Conservation (phyloP, 2,329 filamentous ascomycete genomes). For the Colletotrichum sp. region DNA sequence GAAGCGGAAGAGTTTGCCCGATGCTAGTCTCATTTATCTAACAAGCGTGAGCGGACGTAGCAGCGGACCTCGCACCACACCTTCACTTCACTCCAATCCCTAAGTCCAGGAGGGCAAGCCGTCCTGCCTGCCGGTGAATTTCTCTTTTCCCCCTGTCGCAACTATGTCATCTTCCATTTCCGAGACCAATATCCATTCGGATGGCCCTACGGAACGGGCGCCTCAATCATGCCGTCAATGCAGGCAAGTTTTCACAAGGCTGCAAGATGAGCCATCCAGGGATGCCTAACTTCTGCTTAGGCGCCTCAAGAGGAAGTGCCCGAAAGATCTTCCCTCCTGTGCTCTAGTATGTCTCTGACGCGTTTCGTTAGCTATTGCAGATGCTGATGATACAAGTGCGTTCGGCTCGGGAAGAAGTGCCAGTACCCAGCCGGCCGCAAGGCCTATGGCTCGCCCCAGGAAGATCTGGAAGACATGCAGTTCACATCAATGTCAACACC, state of each 20-base stretch:
- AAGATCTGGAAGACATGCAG: background rate
- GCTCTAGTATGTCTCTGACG: slow-evolving; percentile 20
- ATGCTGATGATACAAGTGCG: slow-evolving; percentile 19
- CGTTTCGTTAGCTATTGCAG: background rate
- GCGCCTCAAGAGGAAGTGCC: slow-evolving; percentile 18
- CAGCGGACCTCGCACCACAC: background rate
- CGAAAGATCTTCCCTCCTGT: slow-evolving; percentile 23
- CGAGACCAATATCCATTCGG: background rate
- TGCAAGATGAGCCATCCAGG: background rate
- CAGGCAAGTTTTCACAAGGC: background rate
- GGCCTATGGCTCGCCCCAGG: background rate
- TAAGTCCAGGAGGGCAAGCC: background rate
- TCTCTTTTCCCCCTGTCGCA: background rate
- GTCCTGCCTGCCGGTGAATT: background rate
- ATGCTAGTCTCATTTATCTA: background rate
- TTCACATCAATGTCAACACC: background rate
- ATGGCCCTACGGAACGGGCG: background rate
- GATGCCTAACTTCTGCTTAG: background rate
- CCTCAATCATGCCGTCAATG: background rate
- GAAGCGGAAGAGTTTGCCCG: background rate
- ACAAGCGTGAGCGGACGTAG: background rate
- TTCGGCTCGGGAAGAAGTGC: slow-evolving; percentile 27
- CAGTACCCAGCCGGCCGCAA: slow-evolving; percentile 22
- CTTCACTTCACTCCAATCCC: background rate
- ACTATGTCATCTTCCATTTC: background rate